phyloP scores from a whole-genome alignment of 2,329 filamentous ascomycete genomes.

The Hyphodiscus sp. region DNA sequence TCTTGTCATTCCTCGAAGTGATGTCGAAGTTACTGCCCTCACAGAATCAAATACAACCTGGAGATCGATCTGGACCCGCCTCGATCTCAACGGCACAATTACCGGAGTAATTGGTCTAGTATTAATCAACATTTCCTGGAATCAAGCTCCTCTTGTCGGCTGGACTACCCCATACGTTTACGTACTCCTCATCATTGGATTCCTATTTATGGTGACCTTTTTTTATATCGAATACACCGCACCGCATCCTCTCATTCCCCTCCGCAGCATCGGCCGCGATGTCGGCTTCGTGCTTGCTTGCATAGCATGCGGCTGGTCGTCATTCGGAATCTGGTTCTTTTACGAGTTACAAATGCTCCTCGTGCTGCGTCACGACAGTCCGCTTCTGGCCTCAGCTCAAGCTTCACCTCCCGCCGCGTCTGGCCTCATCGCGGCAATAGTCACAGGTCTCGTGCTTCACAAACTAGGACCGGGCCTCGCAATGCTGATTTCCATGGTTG shows the following conservation, averaged over 20 bases:
- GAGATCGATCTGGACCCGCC: conserved; percentile 20
- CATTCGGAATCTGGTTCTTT: conserved; percentile 26
- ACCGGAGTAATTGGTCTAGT: conserved; percentile 44
- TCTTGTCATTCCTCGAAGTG: conserved; percentile 33
- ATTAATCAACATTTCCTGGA: conserved; percentile 51
- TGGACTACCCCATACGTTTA: conserved; percentile 24
- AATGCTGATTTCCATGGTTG: conserved; percentile 31
- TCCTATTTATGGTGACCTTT: conserved; percentile 48
- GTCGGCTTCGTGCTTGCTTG: conserved; percentile 39
- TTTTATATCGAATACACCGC: conserved; percentile 44
- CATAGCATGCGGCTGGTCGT: conserved; percentile 23
- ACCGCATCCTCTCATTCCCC: conserved; percentile 49
- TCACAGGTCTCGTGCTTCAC: conserved; percentile 30
- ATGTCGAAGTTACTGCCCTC: conserved; percentile 13
- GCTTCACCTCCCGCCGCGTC: conserved; percentile 25
- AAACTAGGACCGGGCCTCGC: conserved; percentile 28
- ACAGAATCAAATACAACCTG: conserved; percentile 24
- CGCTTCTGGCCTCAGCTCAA: conserved; percentile 28
- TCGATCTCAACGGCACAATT: conserved; percentile 39
- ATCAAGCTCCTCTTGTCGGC: conserved; percentile 28
- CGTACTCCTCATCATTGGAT: conserved; percentile 49
- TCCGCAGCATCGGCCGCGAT: conserved; percentile 42
- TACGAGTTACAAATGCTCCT: conserved; percentile 23
- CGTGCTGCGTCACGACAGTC: conserved; percentile 24
- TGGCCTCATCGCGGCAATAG: conserved; percentile 30